These are phyloP conservation scores for Fonsecaea pugnacius DNA, from an alignment of 2,329 filamentous ascomycete genomes.

Conservation along the genomic window DNA sequence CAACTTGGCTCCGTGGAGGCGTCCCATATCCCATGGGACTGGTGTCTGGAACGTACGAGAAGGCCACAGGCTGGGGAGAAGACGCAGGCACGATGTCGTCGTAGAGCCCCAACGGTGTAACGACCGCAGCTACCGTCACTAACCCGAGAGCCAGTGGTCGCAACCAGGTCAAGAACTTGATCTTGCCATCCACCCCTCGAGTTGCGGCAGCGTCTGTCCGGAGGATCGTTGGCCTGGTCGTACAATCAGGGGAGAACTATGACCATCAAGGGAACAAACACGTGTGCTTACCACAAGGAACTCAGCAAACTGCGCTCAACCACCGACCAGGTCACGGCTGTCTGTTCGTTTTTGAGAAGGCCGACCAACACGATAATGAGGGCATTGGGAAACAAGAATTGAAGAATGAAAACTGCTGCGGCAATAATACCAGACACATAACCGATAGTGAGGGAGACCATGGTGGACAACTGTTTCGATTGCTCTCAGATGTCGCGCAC, in stretches of 20 bases:
- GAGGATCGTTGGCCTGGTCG: constrained; percentile 48
- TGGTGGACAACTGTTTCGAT: neutral
- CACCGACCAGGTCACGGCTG: constrained; percentile 48
- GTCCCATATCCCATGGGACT: constrained; percentile 49
- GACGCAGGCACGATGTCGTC: constrained; percentile 43
- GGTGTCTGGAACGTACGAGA: constrained; percentile 47
- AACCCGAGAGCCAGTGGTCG: constrained; percentile 41
- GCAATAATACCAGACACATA: constrained; percentile 50
- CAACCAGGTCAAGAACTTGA: constrained; percentile 39
- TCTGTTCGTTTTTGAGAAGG: constrained; percentile 45
- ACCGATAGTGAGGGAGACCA: constrained; percentile 42
- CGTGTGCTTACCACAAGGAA: constrained; percentile 41
- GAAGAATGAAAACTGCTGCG: constrained; percentile 46
- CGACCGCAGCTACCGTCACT: constrained; percentile 49
- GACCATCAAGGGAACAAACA: neutral
- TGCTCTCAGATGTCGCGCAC: neutral
- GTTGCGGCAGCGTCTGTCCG: constrained; percentile 45
- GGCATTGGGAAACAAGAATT: constrained; percentile 45
- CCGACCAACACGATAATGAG: constrained; percentile 46
- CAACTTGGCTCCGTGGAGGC: constrained; percentile 40
- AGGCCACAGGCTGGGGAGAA: constrained; percentile 36
- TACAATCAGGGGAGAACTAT: neutral
- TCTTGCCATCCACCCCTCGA: constrained; percentile 41
- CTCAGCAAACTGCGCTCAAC: constrained; percentile 45
- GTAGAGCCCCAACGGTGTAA: constrained; percentile 54